Base-by-base conservation (phyloP, 139 green algal genomes). In the Chlorella vulgaris region DNA sequence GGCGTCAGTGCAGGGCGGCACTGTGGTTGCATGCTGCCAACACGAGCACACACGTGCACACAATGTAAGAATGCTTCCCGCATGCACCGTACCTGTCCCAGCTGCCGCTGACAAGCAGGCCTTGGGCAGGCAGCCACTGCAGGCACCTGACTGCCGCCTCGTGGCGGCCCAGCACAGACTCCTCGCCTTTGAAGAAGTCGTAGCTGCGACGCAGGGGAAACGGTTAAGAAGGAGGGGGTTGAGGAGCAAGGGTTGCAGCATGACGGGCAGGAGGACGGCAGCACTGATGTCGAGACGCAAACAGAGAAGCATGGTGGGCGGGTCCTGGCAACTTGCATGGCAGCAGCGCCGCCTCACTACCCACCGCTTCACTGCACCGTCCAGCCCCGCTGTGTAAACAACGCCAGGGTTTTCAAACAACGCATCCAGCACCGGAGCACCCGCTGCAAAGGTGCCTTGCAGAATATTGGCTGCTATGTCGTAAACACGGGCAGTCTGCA, bases 371-470 rank as follows among this genome's bases (percentile, higher is more conserved):
- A 97, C 81, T 67, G 83, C 35, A 33, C 88, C 81, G 62, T 95
- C 90, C 6, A 95, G 77, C 7, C 90, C 88, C 4, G 71, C 91
- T 39, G 42, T 88, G 76, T 91, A 96, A 0, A 84, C 85, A 10
- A 69, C 81, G 21, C 43, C 79, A 24, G 95, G 84, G 35, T 88
- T 87, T 31, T 92, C 85, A 66, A 96, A 95, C 33, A 73, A 83
- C 7, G 86, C 88, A 76, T 96, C 93, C 55, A 98, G 85, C 38
- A 96, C 71, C 0, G 94, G 94, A 0, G 87, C 86, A 6, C 75
- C 62, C n/a, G 90, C 88, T 5, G 40, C 24, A 67, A 86, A 91
- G 1, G 74, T 91, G 42, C 77, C 86, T 26, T 83, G 84, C 13
- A 89, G 60, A 19, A 35, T 50, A 39, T 87, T 77, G 4, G 76